Conservation (phyloP, 306 rosid species). For the Cucurbita ficifolia region DNA sequence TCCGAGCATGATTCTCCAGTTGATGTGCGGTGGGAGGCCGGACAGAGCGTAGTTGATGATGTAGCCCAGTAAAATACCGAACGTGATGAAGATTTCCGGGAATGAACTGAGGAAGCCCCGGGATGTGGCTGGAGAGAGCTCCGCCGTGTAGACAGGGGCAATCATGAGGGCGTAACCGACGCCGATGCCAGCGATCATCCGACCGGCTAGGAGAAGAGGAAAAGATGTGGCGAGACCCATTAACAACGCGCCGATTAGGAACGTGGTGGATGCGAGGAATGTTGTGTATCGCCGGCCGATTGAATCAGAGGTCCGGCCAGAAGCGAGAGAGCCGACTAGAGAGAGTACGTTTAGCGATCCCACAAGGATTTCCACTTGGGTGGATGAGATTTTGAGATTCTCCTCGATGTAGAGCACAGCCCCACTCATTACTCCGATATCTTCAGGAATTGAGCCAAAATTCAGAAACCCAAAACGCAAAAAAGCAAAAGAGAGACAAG, state of each 20-base stretch:
- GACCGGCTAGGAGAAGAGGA: slow-evolving; percentile 37
- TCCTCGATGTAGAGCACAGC: slow-evolving; percentile 47
- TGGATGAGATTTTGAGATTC: slow-evolving; percentile 37
- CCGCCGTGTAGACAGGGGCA: slow-evolving; percentile 59
- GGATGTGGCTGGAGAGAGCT: slow-evolving; percentile 55
- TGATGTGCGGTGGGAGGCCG: slow-evolving; percentile 19
- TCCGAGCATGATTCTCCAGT: slow-evolving; percentile 79
- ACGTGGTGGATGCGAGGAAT: slow-evolving; percentile 42
- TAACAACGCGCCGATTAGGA: slow-evolving; percentile 49
- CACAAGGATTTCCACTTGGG: slow-evolving; percentile 56
- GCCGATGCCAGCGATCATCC: slow-evolving; percentile 60
- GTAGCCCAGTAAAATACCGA: slow-evolving; percentile 59
- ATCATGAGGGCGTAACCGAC: slow-evolving; percentile 69
- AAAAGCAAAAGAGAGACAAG: background rate
- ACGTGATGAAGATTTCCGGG: slow-evolving; percentile 62
- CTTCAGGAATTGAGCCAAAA: slow-evolving; percentile 10
- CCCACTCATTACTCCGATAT: slow-evolving; percentile 92
- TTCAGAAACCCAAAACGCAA: background rate
- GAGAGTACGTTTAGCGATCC: slow-evolving; percentile 61
- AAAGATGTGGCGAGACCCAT: slow-evolving; percentile 78
- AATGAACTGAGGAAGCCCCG: slow-evolving; percentile 72
- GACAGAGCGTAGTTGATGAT: slow-evolving; percentile 47
- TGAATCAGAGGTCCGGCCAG: slow-evolving; percentile 53
- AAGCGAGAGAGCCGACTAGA: slow-evolving; percentile 55
- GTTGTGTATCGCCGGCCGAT: slow-evolving; percentile 70